Evolutionary conservation across 2,329 filamentous ascomycete species (phyloP).

Genomic region (Pseudogymnoascus sp.): DNA sequence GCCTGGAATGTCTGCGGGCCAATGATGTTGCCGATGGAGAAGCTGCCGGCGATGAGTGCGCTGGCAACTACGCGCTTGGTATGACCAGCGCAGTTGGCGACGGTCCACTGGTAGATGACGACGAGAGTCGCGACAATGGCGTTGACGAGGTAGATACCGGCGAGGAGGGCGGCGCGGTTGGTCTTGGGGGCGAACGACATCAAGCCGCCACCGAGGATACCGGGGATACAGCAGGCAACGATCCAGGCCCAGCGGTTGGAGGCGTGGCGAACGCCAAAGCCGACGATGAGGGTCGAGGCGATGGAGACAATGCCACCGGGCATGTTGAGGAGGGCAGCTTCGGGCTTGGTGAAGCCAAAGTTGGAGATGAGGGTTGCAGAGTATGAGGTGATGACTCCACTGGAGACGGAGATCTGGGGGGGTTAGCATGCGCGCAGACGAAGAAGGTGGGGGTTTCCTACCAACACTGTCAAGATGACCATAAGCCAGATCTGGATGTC

Average conservation of each 20-base stretch:
- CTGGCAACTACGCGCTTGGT: slow-evolving; percentile 44
- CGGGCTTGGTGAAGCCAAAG: slow-evolving; percentile 37
- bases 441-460: slow-evolving; percentile 23
- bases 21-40: slow-evolving; percentile 47
- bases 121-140: slow-evolving; percentile 39
- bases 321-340: slow-evolving; percentile 46
- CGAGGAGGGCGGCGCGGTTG: slow-evolving; percentile 39
- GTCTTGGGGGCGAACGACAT: slow-evolving; percentile 44
- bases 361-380: slow-evolving; percentile 44
- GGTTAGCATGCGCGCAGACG: slow-evolving; percentile 18
- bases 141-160: slow-evolving; percentile 44
- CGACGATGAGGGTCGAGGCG: slow-evolving; percentile 41
- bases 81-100: slow-evolving; percentile 41
- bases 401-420: slow-evolving; percentile 39
- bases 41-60: slow-evolving; percentile 39
- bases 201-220: slow-evolving; percentile 32
- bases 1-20: slow-evolving; percentile 47
- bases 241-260: slow-evolving; percentile 45
- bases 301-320: slow-evolving; percentile 46
- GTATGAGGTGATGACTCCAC: slow-evolving; percentile 46
- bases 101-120: slow-evolving; percentile 39
- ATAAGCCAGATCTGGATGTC: slow-evolving; percentile 47
- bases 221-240: slow-evolving; percentile 39
- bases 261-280: slow-evolving; percentile 38
- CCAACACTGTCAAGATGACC: slow-evolving; percentile 39